Evolutionary conservation across 345 rosid species (phyloP).

Genomic region (Gossypium australe): DNA sequence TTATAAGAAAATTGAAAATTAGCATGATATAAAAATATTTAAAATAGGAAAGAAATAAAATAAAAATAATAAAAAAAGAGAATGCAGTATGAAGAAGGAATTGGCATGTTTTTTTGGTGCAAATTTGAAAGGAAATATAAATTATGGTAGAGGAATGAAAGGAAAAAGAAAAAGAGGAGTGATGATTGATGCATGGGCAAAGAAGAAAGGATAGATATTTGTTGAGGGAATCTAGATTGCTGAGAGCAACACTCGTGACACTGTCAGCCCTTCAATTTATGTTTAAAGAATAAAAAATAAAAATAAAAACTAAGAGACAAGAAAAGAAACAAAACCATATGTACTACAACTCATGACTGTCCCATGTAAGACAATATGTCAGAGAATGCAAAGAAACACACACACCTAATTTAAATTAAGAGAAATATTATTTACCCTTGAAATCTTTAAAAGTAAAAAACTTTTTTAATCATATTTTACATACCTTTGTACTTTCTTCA

Average conservation of each 20-base stretch:
- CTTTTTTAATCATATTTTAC: slow-evolving; percentile 8
- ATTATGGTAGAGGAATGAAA: not conserved
- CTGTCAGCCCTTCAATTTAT: slow-evolving; percentile 11
- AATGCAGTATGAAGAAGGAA: not conserved
- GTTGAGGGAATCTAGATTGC: not conserved
- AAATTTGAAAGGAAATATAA: not conserved
- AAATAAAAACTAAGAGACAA: slow-evolving; percentile 32
- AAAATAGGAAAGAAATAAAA: not conserved
- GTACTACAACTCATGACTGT: slow-evolving; percentile 29
- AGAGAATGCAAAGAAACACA: slow-evolving; percentile 21
- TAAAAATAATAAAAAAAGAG: not conserved
- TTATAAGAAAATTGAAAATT: not conserved
- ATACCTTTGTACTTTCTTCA: slow-evolving; percentile 23
- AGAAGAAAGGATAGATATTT: not conserved
- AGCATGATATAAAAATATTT: not conserved
- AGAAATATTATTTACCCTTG: not conserved
- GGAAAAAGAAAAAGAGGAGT: not conserved
- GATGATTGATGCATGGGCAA: not conserved
- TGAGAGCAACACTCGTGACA: slow-evolving; percentile 30
- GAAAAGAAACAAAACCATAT: slow-evolving; percentile 30
- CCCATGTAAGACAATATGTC: slow-evolving; percentile 48
- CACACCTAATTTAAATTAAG: not conserved
- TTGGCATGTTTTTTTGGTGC: not conserved
- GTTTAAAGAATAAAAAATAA: not conserved
- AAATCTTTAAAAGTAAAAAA: not conserved